Base-by-base conservation (phyloP, 495 filamentous ascomycete species). In the Aspergillus haitiensis region DNA sequence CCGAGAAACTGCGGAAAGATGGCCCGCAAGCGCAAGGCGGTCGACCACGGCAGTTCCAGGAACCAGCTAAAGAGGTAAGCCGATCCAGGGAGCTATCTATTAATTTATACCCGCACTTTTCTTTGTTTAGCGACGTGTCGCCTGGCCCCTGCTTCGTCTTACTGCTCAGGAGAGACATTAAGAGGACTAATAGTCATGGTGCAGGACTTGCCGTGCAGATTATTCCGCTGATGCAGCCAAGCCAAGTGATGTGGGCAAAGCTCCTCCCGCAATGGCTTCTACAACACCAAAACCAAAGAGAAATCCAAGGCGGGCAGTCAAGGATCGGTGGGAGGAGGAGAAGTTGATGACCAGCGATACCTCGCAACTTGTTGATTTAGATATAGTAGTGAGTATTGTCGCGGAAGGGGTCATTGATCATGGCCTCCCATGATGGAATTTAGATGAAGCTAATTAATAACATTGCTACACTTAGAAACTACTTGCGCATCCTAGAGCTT, bases 341-440 rank as follows among this genome's bases (percentile, higher is more conserved):
- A 77, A 76, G 53, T 68, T 85, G 34, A 75, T 84, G 48, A 84
- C 83, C 3, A 81, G 83, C 62, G 58, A 76, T 1, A 80, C 81
- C 46, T 82, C 84, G 0, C 79, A 76, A 5, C 75, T 91, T 7
- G 75, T 78, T 34, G 58, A 80, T 32, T 63, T 79, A 33, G 80
- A 87, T 53, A 70, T 89, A 11, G 78, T 86, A 65, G 85, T 87
- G 68, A 64, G 82, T 72, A 46, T 39, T 46, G 52, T 8, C 7
- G 2, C 18, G 5, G 16, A 11, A 8, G 45, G 9, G 27, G 5
- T 12, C 13, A 27, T 11, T 36, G 21, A n/a, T 27, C 21, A 18
- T 12, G 16, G 13, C 5, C 11, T 18, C 12, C 2, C 13, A 9
- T 32, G 21, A 10, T 37, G 50, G 63, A 50, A 55, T 58, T 64